Conservation (phyloP, 2,329 filamentous ascomycete species). For the Colletotrichum paranaense region DNA sequence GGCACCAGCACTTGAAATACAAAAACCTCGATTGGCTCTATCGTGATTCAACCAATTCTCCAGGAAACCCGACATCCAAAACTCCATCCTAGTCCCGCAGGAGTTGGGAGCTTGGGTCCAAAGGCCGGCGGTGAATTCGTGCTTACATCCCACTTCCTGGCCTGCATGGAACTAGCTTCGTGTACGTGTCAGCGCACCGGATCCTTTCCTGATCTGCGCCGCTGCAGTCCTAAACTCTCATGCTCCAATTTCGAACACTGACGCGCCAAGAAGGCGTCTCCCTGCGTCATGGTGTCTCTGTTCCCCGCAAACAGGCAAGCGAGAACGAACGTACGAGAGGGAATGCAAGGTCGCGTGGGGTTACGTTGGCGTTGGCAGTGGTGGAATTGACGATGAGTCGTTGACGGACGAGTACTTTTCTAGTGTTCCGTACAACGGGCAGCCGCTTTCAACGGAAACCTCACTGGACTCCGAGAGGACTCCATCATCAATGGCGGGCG, state of each 20-base stretch:
- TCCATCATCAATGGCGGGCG: not conserved
- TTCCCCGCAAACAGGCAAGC: conserved; percentile 11
- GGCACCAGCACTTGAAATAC: not conserved
- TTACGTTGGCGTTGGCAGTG: not conserved
- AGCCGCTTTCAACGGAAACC: not conserved
- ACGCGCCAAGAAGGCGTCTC: not conserved
- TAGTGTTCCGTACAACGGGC: not conserved
- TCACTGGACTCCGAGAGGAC: not conserved
- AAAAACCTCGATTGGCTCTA: not conserved
- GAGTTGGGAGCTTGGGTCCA: not conserved
- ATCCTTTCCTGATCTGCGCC: not conserved
- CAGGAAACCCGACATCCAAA: not conserved
- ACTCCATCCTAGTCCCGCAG: not conserved
- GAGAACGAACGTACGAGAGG: not conserved
- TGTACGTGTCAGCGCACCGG: not conserved
- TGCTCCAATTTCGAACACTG: not conserved
- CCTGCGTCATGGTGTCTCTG: conserved; percentile 12
- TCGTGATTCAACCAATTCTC: not conserved
- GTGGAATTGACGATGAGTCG: not conserved
- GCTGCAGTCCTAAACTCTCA: conserved; percentile 12
- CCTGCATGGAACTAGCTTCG: not conserved
- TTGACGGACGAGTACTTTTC: too few relatives aligned
- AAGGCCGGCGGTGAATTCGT: not conserved
- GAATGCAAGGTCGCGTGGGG: too few relatives aligned
- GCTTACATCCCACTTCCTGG: not conserved